Evolutionary conservation across 257 asterid genomes (phyloP).

Genomic region (Dorcoceras hygrometricum): DNA sequence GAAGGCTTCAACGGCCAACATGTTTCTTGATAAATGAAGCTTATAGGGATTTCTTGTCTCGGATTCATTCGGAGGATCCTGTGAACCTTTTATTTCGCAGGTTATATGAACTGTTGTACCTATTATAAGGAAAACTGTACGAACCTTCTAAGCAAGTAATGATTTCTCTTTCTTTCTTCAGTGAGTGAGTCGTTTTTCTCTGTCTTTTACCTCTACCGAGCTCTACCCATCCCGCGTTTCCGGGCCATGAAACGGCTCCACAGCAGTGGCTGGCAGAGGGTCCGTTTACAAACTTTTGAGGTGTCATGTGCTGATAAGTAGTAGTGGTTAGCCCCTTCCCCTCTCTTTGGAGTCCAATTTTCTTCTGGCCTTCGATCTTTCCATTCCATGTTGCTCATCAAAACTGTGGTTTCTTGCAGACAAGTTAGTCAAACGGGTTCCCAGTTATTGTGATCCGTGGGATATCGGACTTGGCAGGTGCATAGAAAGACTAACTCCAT

Average conservation of each 20-base stretch:
- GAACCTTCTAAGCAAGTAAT: too few relatives aligned
- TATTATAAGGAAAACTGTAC: too few relatives aligned
- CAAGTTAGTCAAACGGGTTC: constrained; percentile 52
- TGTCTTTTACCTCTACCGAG: too few relatives aligned
- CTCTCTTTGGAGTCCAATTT: not conserved
- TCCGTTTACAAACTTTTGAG: not conserved
- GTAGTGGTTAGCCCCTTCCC: not conserved
- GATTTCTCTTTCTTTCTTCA: too few relatives aligned
- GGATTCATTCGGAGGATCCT: too few relatives aligned
- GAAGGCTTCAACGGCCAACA: not conserved
- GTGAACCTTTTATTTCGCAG: too few relatives aligned
- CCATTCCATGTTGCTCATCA: too few relatives aligned
- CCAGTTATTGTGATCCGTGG: constrained; percentile 51
- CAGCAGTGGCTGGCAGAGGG: too few relatives aligned
- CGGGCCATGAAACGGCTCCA: too few relatives aligned
- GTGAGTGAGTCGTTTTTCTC: too few relatives aligned
- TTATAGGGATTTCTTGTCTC: not conserved
- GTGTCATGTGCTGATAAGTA: not conserved
- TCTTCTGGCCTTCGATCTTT: not conserved
- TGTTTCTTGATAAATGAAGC: not conserved
- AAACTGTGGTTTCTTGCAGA: constrained; percentile 30
- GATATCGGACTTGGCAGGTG: constrained; percentile 58
- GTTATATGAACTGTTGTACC: too few relatives aligned
- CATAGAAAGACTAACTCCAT: constrained; percentile 37
- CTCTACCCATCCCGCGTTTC: too few relatives aligned